phyloP scores from a whole-genome alignment of 352 stramenopile genomes.

The Globisporangium perplexum region DNA sequence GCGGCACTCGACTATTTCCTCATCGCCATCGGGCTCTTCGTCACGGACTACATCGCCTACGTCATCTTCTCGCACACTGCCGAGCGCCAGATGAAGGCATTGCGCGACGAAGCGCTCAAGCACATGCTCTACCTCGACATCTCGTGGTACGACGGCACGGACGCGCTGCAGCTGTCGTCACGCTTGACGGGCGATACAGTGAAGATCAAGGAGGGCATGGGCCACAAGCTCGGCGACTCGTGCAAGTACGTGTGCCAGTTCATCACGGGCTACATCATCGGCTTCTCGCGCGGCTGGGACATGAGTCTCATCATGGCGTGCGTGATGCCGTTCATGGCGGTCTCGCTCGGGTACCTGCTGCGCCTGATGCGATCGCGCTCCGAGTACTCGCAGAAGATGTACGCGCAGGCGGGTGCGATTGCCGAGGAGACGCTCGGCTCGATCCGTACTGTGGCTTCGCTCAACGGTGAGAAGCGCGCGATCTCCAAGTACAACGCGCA shows the following conservation, averaged over 20 bases:
- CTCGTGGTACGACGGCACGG: constrained; percentile 39
- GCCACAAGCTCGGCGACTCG: constrained; percentile 40
- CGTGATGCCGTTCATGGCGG: constrained; percentile 36
- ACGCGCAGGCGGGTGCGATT: constrained; percentile 41
- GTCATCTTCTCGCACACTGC: constrained; percentile 21
- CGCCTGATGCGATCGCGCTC: constrained; percentile 13
- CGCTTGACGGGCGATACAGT: constrained; percentile 41
- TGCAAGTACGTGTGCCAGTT: constrained; percentile 17
- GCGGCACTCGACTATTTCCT: constrained; percentile 23
- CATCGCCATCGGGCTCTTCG: constrained; percentile 29
- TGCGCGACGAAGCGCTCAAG: constrained; percentile 23
- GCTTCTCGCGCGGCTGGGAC: constrained; percentile 50
- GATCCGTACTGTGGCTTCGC: constrained; percentile 47
- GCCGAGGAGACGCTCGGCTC: constrained; percentile 56
- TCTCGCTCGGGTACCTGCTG: constrained; percentile 30
- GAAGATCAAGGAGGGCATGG: constrained; percentile 58
- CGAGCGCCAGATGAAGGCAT: constrained; percentile 41
- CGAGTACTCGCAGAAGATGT: constrained; percentile 31
- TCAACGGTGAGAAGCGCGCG: constrained; percentile 37
- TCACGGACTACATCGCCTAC: constrained; percentile 26
- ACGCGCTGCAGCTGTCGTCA: constrained; percentile 36
- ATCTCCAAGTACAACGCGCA: constrained; percentile 35
- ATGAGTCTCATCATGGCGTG: constrained; percentile 36
- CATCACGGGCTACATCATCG: constrained; percentile 25
- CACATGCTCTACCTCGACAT: constrained; percentile 55